These are phyloP conservation scores for Blastocystis sp. DNA, from an alignment of 352 stramenopile species.

Conservation along the genomic window DNA sequence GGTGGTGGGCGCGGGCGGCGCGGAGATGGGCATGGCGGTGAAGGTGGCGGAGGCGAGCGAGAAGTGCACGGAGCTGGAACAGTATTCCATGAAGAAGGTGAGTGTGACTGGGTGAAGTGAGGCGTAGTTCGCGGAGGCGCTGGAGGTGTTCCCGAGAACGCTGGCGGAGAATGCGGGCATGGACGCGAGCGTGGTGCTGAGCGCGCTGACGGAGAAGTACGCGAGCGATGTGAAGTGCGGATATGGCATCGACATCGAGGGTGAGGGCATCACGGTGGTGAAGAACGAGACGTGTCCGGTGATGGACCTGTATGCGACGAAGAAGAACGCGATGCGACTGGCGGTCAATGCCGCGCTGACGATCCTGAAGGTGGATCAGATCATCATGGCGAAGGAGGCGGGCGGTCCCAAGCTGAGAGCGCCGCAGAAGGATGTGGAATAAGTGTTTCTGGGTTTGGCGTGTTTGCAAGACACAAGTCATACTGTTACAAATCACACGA, in stretches of 20 bases:
- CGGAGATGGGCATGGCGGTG: conserved; percentile 91
- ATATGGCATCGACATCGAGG: conserved; percentile 89
- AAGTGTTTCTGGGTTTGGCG: neutral
- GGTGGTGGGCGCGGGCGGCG: conserved; percentile 88
- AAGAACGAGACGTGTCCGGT: conserved; percentile 89
- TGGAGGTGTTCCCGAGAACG: conserved; percentile 94
- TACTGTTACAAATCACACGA: conserved; percentile 23
- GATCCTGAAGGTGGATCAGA: conserved; percentile 97
- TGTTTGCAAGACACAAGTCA: conserved; percentile 19
- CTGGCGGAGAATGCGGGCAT: conserved; percentile 94
- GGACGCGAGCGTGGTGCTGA: conserved; percentile 86
- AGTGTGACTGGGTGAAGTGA: neutral
- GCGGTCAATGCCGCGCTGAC: conserved; percentile 94
- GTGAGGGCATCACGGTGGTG: conserved; percentile 85
- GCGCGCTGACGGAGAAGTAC: conserved; percentile 88
- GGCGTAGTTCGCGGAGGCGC: conserved; percentile 86
- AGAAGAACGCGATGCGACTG: conserved; percentile 91
- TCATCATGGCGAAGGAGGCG: conserved; percentile 97
- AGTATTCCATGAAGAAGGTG: conserved; percentile 95
- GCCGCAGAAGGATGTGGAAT: conserved; percentile 70
- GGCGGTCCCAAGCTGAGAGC: conserved; percentile 85
- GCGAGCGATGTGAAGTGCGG: conserved; percentile 82
- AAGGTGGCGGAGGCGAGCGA: conserved; percentile 90
- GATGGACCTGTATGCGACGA: conserved; percentile 90
- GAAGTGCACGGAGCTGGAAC: conserved; percentile 91